phyloP scores from a whole-genome alignment of 306 rosid species.

The Lathyrus oleraceus region DNA sequence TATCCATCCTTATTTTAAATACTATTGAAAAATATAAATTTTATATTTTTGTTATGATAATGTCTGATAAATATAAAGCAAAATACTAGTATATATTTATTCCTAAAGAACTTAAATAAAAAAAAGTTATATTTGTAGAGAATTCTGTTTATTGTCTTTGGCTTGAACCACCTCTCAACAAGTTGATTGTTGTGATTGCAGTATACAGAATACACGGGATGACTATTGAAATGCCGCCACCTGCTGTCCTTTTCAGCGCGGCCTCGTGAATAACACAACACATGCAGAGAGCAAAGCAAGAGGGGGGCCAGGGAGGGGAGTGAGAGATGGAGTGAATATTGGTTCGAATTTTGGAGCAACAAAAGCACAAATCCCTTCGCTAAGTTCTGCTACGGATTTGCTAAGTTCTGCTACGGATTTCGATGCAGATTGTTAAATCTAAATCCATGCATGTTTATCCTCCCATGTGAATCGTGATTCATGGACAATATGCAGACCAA shows the following conservation, averaged over 20 bases:
- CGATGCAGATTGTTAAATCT: slow-evolving; percentile 45
- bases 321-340: background rate
- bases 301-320: background rate
- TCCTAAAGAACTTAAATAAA: too few relatives aligned
- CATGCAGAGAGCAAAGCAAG: background rate
- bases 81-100: too few relatives aligned
- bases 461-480: background rate
- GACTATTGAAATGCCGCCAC: slow-evolving; percentile 40
- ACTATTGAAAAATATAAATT: too few relatives aligned
- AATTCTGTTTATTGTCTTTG: too few relatives aligned
- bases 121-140: too few relatives aligned
- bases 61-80: too few relatives aligned
- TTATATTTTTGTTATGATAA: too few relatives aligned
- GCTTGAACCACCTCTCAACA: too few relatives aligned
- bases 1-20: too few relatives aligned
- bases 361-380: slow-evolving; percentile 43
- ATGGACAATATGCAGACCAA: background rate
- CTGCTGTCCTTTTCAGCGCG: slow-evolving; percentile 21
- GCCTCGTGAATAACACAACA: slow-evolving; percentile 38
- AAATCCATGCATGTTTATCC: slow-evolving; percentile 33
- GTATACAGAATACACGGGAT: background rate
- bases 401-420: slow-evolving; percentile 36
- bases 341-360: background rate
- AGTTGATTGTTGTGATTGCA: background rate
- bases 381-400: slow-evolving; percentile 36